A percentile compares a stretch with the other conserved stretches of the same genome.
These are phyloP conservation scores for Plectosphaerella plurivora DNA, from an alignment of 2,329 filamentous ascomycete genomes.

Conservation along the genomic window DNA sequence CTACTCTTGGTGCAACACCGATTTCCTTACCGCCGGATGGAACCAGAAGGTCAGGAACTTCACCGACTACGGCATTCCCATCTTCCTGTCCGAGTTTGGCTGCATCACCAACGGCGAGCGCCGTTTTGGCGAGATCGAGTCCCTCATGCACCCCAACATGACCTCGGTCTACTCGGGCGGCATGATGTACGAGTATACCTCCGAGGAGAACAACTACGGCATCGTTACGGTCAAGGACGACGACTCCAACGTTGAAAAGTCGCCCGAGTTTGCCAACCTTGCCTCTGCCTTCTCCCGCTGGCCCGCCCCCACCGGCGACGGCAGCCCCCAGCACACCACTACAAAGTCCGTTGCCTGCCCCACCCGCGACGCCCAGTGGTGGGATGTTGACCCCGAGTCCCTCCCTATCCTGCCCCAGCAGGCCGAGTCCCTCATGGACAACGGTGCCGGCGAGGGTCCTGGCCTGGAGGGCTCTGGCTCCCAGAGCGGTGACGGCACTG, in stretches of 20 bases:
- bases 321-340: slow-evolving; percentile 39
- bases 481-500: slow-evolving; percentile 43
- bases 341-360: slow-evolving; percentile 46
- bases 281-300: slow-evolving; percentile 42
- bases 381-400: slow-evolving; percentile 39
- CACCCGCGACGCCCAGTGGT: slow-evolving; percentile 41
- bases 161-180: slow-evolving; percentile 89
- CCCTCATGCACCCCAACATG: slow-evolving; percentile 83
- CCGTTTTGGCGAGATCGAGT: slow-evolving; percentile 71
- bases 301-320: slow-evolving; percentile 45
- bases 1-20: slow-evolving; percentile 79
- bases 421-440: slow-evolving; percentile 47
- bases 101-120: slow-evolving; percentile 75
- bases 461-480: slow-evolving; percentile 50
- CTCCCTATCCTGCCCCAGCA: slow-evolving; percentile 48
- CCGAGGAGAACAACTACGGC: slow-evolving; percentile 75
- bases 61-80: slow-evolving; percentile 77
- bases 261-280: slow-evolving; percentile 57
- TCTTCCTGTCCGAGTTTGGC: slow-evolving; percentile 94
- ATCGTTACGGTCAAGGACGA: slow-evolving; percentile 62
- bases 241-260: slow-evolving; percentile 48
- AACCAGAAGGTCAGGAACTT: slow-evolving; percentile 85
- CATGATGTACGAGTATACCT: slow-evolving; percentile 90
- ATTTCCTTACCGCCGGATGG: slow-evolving; percentile 72
- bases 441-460: slow-evolving; percentile 48